Evolutionary conservation across 768 basidiomycete species (phyloP).

Genomic region (Lentinula sp.): DNA sequence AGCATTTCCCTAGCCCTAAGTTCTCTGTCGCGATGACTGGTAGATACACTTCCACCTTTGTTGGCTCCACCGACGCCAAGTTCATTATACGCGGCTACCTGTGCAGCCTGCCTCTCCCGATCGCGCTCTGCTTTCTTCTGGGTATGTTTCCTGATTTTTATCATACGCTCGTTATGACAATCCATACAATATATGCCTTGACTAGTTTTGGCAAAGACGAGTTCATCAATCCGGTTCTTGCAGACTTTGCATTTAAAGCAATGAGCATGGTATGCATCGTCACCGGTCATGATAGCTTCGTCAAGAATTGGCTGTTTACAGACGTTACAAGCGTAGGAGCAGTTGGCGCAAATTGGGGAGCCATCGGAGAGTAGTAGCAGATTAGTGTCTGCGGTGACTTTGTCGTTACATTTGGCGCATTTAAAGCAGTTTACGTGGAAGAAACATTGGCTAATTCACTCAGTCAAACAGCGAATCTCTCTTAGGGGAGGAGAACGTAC

Average conservation of each 20-base stretch:
- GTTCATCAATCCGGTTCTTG: constrained; percentile 90
- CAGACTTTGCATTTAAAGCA: constrained; percentile 99
- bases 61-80: constrained; percentile 17
- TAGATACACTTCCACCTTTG: constrained; percentile 7
- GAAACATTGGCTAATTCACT: constrained; percentile 67
- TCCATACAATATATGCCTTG: constrained; percentile 99
- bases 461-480: constrained; percentile 9
- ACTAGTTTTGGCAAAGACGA: constrained; percentile 97
- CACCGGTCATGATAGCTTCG: constrained; percentile 99
- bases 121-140: constrained; percentile 80
- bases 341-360: constrained; percentile 91
- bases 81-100: constrained; percentile 29
- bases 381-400: constrained; percentile 95
- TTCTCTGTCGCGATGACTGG: constrained; percentile 3
- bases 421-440: constrained; percentile 96
- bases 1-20: neutral
- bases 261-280: constrained; percentile 97
- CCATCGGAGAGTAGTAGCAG: constrained; percentile 95
- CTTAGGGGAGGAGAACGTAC: constrained; percentile 38
- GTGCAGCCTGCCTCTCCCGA: constrained; percentile 29
- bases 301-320: constrained; percentile 93
- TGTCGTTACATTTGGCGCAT: constrained; percentile 91
- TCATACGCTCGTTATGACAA: constrained; percentile 97
- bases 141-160: constrained; percentile 83
- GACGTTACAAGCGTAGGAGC: constrained; percentile 93